Base-by-base conservation (phyloP, 176 grass and related monocot genomes). In the Zizania latifolia region DNA sequence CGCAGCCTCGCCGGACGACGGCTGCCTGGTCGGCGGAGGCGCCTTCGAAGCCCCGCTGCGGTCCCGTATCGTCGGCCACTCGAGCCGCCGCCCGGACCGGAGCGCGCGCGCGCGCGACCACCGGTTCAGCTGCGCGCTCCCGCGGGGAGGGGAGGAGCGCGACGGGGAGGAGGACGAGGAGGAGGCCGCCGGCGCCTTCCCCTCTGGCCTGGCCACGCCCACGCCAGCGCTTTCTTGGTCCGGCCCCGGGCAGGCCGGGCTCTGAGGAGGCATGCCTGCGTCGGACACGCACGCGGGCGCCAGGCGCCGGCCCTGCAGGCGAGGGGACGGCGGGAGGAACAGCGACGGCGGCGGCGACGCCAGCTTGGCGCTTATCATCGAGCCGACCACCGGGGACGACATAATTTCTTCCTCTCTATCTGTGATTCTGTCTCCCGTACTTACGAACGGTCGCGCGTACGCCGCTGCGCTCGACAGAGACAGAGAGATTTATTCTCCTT, bases 51-150 rank as follows among this genome's bases (percentile, higher is more conserved):
- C 16, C 1, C 65, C 14, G 26, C 30, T 54, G 10, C 28, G 68
- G n/a, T 54, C 62, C 60, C 78, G 71, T 17, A 80, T 38, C 19
- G 82, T 14, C 16, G 91, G 68, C 84, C 82, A 83, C 40, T 78
- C 80, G 2, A 82, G 71, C 62, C 89, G 82, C 37, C 79, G 68
- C 60, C 91, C 89, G 8, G 86, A 89, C 62, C 91, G 88, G 37
- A 94, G 69, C 11, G 91, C 78, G 11, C 95, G 89, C 21, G 64
- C 85, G 5, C 89, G 78, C 19, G 91, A 94, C 95, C 95, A 99
- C 3, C 82, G 84, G 48, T 19, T 84, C 53, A 99, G 81, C 71
- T 92, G 89, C 7, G 86, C 10, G 63, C 84, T 90, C 7, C 31
- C 62, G 1, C 68, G 68, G 35, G 43, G 41, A 19, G 46, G 7